Percentiles rank a stretch among this genome's conserved stretches.
Evolutionary conservation across 306 rosid genomes (phyloP).

Genomic region (Prunus salicina): DNA sequence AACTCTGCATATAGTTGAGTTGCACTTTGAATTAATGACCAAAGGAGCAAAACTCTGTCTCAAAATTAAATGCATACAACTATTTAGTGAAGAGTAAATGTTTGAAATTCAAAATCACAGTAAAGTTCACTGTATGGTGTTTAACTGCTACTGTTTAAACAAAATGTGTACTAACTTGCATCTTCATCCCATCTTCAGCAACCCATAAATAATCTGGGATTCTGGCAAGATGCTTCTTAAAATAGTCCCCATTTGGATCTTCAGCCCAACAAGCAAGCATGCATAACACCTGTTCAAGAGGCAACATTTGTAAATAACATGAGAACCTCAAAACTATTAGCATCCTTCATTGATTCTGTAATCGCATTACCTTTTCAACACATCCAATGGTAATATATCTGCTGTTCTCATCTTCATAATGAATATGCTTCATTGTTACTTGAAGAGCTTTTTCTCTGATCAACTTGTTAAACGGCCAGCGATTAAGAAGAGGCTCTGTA

Average conservation of each 20-base stretch:
- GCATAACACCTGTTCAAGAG: slow-evolving; percentile 38
- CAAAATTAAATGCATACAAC: too few relatives aligned
- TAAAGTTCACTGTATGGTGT: not conserved
- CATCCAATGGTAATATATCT: slow-evolving; percentile 62
- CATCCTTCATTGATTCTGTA: not conserved
- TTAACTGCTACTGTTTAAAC: too few relatives aligned
- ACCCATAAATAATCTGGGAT: slow-evolving; percentile 69
- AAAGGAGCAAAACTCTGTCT: too few relatives aligned
- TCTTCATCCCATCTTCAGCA: slow-evolving; percentile 74
- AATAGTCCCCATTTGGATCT: slow-evolving; percentile 71
- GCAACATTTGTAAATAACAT: too few relatives aligned
- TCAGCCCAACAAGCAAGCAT: slow-evolving; percentile 86
- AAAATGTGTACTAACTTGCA: slow-evolving; percentile 43
- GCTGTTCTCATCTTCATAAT: slow-evolving; percentile 66
- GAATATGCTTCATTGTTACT: slow-evolving; percentile 69
- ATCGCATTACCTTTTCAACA: slow-evolving; percentile 48
- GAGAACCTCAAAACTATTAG: not conserved
- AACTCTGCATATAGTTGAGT: slow-evolving; percentile 31
- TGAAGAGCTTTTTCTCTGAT: slow-evolving; percentile 54
- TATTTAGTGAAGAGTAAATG: not conserved
- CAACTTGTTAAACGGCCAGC: slow-evolving; percentile 60
- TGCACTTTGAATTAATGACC: too few relatives aligned
- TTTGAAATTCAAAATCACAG: not conserved
- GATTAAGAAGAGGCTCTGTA: slow-evolving; percentile 58
- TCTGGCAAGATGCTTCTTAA: slow-evolving; percentile 68